Evolutionary conservation across 371 early-diverging fungal species (phyloP), one percentile per base, ranked within the genome.

Genomic region (Blakeslea trispora): DNA sequence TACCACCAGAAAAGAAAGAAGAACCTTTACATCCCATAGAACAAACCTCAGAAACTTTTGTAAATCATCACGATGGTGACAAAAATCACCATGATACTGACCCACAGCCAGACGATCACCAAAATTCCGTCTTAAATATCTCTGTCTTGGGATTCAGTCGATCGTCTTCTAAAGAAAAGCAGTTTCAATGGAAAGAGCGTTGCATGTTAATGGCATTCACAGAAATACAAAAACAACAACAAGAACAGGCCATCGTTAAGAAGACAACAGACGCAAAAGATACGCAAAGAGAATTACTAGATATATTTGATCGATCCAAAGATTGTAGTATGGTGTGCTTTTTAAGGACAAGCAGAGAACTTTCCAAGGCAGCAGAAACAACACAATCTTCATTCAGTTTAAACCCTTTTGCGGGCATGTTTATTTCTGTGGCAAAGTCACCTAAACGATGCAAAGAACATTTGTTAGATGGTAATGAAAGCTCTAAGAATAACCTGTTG

Each of bases 321-420:
- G 41, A 59, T 15, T 64, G 65, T 35, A 59, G 44, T 5, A 64
- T 64, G 65, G 37, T 64, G 31, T 64, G 65, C 22, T 64, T 64
- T 32, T 46, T 64, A 48, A 59, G 35, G 43, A 45, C 55, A 17
- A 64, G 60, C 23, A 22, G 39, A 40, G 21, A 50, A 19, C 31
- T 59, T 21, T 34, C 58, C 40, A 59, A 51, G 28, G 46, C n/a
- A 35, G 46, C n/a, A 40, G 37, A 43, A 28, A 22, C 21, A 41
- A 13, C 34, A 1, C 41, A 35, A 13, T 9, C 22, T 19, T 9
- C 40, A 13, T 55, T 47, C 31, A 19, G 23, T 18, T 31, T 57
- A 13, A 64, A 55, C 44, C 65, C 65, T 21, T 64, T 64, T 15
- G 40, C 55, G 44, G 60, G 65, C 21, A 55, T 48, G 14, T 64